Base-by-base conservation (phyloP, 2,329 filamentous ascomycete genomes). In the Setomelanomma holmii region DNA sequence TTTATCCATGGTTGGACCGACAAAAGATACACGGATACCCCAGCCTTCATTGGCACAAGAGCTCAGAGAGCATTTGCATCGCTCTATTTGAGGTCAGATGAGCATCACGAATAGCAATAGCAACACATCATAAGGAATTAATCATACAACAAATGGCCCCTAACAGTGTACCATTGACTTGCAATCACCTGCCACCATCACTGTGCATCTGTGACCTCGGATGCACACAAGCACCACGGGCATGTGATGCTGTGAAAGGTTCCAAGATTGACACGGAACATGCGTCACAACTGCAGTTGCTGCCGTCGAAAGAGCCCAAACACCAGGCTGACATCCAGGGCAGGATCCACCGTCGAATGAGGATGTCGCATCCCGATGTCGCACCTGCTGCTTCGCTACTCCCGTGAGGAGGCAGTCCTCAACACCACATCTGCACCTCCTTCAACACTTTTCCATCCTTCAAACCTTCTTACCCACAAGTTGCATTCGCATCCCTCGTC, bases 1-100 rank as follows among this genome's bases (percentile, higher is more conserved):
- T 51, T 53, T 42, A n/a, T 58, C 55, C 54, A 42, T 35, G 50
- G 49, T 55, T 41, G 51, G 50, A 53, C 30, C 27, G 45, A 22
- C 53, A 55, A 55, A 51, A 45, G 50, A 44, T 56, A 45, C 51
- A 60, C 58, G 66, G 58, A 71, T 71, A 69, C 68, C 68, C 66
- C 57, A 57, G 64, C 63, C 64, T 61, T 61, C 53, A 58, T 45
- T 52, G 65, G 67, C 62, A 45, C 19, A 46, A 40, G 45, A 57
- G 51, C 40, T 40, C 47, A 21, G 10, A 16, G 43, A 56, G 43
- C 33, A 24, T 53, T 53, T 52, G 54, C 59, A 65, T 61, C 55
- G 60, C 61, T 65, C 60, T 40, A 19, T 34, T 49, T 44, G 60
- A 65, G 62, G 60, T 61, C 60, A 64, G 58, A 64, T 64, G 61